phyloP scores from a whole-genome alignment of 2,329 filamentous ascomycete species.

The Diaporthe batatas region DNA sequence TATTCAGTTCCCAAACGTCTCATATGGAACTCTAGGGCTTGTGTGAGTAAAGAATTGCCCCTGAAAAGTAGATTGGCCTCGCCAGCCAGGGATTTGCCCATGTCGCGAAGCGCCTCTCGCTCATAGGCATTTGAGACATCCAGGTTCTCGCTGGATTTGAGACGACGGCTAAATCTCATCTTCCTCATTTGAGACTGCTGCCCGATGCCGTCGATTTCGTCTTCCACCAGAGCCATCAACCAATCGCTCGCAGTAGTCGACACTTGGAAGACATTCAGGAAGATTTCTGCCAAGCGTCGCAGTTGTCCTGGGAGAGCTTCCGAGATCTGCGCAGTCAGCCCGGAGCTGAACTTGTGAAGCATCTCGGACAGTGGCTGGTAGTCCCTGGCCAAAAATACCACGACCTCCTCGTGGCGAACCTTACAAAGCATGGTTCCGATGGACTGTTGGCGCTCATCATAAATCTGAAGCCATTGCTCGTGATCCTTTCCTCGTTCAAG shows the following conservation, averaged over 20 bases:
- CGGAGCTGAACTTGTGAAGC: slow-evolving; percentile 85
- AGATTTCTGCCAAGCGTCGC: slow-evolving; percentile 83
- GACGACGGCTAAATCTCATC: slow-evolving; percentile 77
- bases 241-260: slow-evolving; percentile 87
- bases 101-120: slow-evolving; percentile 79
- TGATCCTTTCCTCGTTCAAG: slow-evolving; percentile 81
- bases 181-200: slow-evolving; percentile 83
- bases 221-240: slow-evolving; percentile 93
- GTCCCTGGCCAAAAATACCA: slow-evolving; percentile 87
- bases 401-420: slow-evolving; percentile 86
- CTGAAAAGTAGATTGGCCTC: slow-evolving; percentile 96
- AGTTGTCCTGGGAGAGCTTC: slow-evolving; percentile 83
- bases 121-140: slow-evolving; percentile 68
- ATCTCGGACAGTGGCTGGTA: slow-evolving; percentile 87
- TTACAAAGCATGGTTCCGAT: slow-evolving; percentile 89
- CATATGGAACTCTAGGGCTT: slow-evolving; percentile 96
- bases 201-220: slow-evolving; percentile 94
- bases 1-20: slow-evolving; percentile 93
- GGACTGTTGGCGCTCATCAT: slow-evolving; percentile 80
- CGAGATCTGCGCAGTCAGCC: slow-evolving; percentile 87
- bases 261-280: slow-evolving; percentile 96
- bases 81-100: slow-evolving; percentile 82
- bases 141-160: slow-evolving; percentile 78
- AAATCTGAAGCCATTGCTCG: slow-evolving; percentile 89
- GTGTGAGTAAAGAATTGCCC: slow-evolving; percentile 93